Conservation (phyloP, 192 early-diverging fungal species). For the Coemansia sp. region DNA sequence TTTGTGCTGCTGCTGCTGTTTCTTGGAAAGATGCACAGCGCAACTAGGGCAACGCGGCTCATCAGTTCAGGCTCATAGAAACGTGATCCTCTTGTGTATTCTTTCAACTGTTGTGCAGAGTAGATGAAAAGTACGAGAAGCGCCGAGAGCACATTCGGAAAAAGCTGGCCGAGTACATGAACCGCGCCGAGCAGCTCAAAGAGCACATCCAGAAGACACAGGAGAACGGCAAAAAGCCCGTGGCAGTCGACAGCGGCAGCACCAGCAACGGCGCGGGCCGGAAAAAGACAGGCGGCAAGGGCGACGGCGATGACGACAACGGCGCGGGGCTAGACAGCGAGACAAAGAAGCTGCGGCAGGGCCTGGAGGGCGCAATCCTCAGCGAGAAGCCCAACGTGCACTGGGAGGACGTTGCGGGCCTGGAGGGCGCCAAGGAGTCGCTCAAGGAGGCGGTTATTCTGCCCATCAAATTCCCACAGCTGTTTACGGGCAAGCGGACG, state of each 20-base stretch:
- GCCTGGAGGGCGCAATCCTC: slow-evolving; percentile 76
- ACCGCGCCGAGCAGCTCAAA: slow-evolving; percentile 91
- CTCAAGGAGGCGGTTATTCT: slow-evolving; percentile 98
- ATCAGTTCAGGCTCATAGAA: no score
- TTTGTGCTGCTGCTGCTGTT: slow-evolving; percentile 36
- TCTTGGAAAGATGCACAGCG: no score
- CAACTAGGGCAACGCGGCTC: no score
- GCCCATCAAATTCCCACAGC: slow-evolving; percentile 95
- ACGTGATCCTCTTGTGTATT: no score
- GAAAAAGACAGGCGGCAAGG: slow-evolving; percentile 45
- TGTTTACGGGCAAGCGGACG: slow-evolving; percentile 91
- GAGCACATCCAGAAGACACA: slow-evolving; percentile 72
- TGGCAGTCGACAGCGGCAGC: slow-evolving; percentile 55
- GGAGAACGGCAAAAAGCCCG: slow-evolving; percentile 61
- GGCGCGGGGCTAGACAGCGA: slow-evolving; percentile 68
- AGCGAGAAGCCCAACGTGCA: slow-evolving; percentile 95
- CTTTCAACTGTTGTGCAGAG: no score
- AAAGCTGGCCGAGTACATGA: slow-evolving; percentile 89
- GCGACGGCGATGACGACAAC: slow-evolving; percentile 51
- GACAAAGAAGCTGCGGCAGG: slow-evolving; percentile 70
- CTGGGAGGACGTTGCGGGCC: slow-evolving; percentile 96
- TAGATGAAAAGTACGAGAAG: slow-evolving; percentile 90
- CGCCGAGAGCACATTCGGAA: slow-evolving; percentile 79
- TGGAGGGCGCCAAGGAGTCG: slow-evolving; percentile 93
- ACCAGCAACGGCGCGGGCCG: slow-evolving; percentile 18